Conservation (phyloP, 129 eudicot species). For the Centaurea solstitialis region DNA sequence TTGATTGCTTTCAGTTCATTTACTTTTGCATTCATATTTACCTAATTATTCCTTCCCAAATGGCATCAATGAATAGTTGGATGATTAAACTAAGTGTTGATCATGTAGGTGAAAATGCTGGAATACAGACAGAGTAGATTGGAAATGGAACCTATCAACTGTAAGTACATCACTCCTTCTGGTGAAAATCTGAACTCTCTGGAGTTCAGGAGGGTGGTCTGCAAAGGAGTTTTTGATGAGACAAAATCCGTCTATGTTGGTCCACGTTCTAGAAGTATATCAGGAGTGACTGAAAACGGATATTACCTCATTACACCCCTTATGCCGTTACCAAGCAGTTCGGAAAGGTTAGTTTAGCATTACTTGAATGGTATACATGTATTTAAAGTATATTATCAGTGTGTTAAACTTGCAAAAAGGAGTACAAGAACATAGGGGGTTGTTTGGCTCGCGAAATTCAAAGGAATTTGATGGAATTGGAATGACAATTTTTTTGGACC, state of each 20-base stretch:
- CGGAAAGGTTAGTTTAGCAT: slow-evolving; percentile 54
- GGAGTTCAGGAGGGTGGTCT: slow-evolving; percentile 75
- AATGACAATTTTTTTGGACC: no score
- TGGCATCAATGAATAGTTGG: neutral
- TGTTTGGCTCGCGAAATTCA: no score
- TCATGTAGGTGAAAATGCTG: slow-evolving; percentile 74
- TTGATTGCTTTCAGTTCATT: neutral
- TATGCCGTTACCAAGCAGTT: slow-evolving; percentile 57
- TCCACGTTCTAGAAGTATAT: slow-evolving; percentile 97
- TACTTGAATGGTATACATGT: slow-evolving; percentile 4
- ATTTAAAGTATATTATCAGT: neutral
- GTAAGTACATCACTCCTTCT: slow-evolving; percentile 47
- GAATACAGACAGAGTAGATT: slow-evolving; percentile 69
- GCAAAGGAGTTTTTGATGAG: slow-evolving; percentile 83
- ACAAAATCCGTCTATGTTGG: slow-evolving; percentile 75
- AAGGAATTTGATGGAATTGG: no score
- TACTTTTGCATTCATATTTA: neutral
- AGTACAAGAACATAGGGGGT: neutral
- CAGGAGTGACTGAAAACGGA: slow-evolving; percentile 95
- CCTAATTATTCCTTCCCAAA: neutral
- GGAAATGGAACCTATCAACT: slow-evolving; percentile 67
- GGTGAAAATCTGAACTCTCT: slow-evolving; percentile 45
- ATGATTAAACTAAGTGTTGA: neutral
- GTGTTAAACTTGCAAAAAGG: neutral
- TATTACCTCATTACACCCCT: slow-evolving; percentile 87